Base-by-base conservation (phyloP, 768 basidiomycete species). In the Boletus rex-veris region DNA sequence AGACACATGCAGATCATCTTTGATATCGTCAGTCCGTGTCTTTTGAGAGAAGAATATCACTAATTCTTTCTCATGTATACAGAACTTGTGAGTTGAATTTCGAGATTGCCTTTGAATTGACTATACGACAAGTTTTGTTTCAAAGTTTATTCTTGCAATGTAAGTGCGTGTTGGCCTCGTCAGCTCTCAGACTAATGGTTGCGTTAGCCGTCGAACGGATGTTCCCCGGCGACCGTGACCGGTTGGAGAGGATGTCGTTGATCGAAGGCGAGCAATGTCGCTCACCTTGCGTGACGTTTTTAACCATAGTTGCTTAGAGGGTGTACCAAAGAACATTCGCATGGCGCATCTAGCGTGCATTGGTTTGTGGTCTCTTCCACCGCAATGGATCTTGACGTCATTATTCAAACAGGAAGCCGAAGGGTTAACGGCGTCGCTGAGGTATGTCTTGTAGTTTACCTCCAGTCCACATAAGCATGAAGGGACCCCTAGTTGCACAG, bases 361-460 rank as follows among this genome's bases (percentile, higher is more conserved):
- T 55, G 93, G 80, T 72, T 62, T 43, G 59, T 69, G 8, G 3
- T 40, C 55, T 39, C 6, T 47, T 45, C 7, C 9, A 24, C 15
- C 16, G 9, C 12, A 6, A 15, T 15, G 19, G 10, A 9, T 36
- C 35, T 49, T 53, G 52, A 56, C 43, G 30, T 50, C n/a, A 35
- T 46, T 2, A 31, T 45, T 30, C 21, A 16, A 58, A 46, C 53
- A 84, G 84, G 84, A 28, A 89, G 86, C 64, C 82, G 86, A 61
- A 90, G 86, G 67, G 89, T 94, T 64, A 99, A 99, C 62, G 96
- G 97, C 64, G 97, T 98, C 14, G 96, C 97, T 10, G 96, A 94
- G 75, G 84, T 86, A 58, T 28, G 58, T 35, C 19, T 44, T 37
- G 18, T 30, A 16, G 26, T 40, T 24, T 37, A 26, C 16, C n/a